These are phyloP conservation scores for Pichia rugopelliculosa DNA, from an alignment of 805 yeast genomes.

Conservation along the genomic window DNA sequence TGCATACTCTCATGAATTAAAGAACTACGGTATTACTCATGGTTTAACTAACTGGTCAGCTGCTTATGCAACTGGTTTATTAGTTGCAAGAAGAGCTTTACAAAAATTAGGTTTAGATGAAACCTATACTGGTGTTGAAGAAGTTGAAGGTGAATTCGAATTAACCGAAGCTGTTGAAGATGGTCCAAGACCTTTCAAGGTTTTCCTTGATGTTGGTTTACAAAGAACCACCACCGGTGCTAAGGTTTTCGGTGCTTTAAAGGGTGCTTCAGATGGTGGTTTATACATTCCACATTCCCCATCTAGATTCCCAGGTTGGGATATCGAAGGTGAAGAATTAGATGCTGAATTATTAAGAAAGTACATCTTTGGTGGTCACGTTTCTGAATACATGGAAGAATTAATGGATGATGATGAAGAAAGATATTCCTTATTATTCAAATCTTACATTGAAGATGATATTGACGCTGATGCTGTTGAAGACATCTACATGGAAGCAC, in stretches of 20 bases:
- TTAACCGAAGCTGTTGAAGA: constrained; percentile 99
- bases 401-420: constrained; percentile 99
- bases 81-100: constrained; percentile 98
- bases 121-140: constrained; percentile 98
- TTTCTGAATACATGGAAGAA: constrained; percentile 99
- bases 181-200: constrained; percentile 99
- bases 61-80: constrained; percentile 97
- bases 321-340: constrained; percentile 95
- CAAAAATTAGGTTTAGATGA: constrained; percentile 97
- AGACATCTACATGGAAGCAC: constrained; percentile 93
- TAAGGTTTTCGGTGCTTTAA: constrained; percentile 97
- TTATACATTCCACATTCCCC: constrained; percentile 98
- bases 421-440: constrained; percentile 94
- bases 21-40: constrained; percentile 93
- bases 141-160: constrained; percentile 98
- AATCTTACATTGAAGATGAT: constrained; percentile 93
- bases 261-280: constrained; percentile 99
- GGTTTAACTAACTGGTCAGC: constrained; percentile 99
- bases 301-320: constrained; percentile 99
- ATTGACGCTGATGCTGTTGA: constrained; percentile 95
- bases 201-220: constrained; percentile 97
- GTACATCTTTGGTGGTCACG: constrained; percentile 99
- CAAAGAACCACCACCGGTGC: constrained; percentile 99
- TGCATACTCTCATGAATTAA: constrained; percentile 98
- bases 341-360: constrained; percentile 96